Conservation (phyloP, 2,329 filamentous ascomycete genomes). For the Gnomoniopsis smithogilvyi region DNA sequence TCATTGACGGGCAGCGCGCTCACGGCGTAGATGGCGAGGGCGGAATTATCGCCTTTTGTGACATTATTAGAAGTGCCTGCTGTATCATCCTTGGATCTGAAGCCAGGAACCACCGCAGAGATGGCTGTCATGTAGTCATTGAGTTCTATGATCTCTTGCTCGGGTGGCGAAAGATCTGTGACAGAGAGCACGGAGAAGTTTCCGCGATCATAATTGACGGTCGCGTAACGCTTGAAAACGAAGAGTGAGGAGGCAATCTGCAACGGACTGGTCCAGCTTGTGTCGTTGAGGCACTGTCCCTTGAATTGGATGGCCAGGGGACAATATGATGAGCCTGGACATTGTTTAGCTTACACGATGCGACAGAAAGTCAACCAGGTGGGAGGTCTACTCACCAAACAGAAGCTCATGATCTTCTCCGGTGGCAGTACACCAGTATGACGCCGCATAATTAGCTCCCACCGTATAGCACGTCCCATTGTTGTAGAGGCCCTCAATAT, state of each 20-base stretch:
- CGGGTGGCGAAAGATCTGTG: conserved; percentile 1
- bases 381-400: conserved; percentile 8
- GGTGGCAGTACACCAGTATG: conserved; percentile 3
- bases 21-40: conserved; percentile 12
- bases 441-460: conserved; percentile 1
- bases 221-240: conserved; percentile 8
- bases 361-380: background rate
- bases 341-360: background rate
- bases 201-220: conserved; percentile 11
- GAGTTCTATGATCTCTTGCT: background rate
- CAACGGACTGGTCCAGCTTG: conserved; percentile 1
- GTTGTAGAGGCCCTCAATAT: background rate
- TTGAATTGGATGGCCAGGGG: conserved; percentile 5
- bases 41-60: conserved; percentile 7
- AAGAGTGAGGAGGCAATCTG: conserved; percentile 7
- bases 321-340: conserved; percentile 8
- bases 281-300: conserved; percentile 1
- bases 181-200: conserved; percentile 13
- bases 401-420: background rate
- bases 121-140: conserved; percentile 7
- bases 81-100: background rate
- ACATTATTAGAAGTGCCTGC: background rate
- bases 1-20: conserved; percentile 11
- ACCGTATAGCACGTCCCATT: conserved; percentile 4
- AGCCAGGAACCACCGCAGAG: conserved; percentile 7